Evolutionary conservation across 768 basidiomycete species (phyloP).

Genomic region (Pulveroboletus sp.): DNA sequence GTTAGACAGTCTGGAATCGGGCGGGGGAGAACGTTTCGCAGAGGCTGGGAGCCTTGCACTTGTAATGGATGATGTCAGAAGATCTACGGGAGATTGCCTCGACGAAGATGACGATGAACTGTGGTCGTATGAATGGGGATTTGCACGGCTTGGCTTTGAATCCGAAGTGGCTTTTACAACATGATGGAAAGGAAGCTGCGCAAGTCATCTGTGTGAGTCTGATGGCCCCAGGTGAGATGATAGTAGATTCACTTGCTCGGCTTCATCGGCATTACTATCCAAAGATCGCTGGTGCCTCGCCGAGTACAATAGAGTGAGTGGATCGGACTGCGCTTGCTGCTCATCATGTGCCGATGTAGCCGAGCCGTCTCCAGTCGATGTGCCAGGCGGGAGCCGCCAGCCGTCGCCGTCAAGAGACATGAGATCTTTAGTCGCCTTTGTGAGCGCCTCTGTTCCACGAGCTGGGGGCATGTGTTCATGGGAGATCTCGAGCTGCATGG

Average conservation of each 20-base stretch:
- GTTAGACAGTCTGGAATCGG: constrained; percentile 23
- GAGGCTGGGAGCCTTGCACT: constrained; percentile 12
- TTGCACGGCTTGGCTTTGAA: constrained; percentile 7
- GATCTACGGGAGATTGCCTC: constrained; percentile 24
- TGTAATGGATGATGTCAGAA: constrained; percentile 14
- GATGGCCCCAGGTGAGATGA: constrained; percentile 6
- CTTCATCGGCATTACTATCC: constrained; percentile 5
- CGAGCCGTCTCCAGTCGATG: constrained; percentile 11
- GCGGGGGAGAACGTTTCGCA: constrained; percentile 27
- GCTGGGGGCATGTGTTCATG: constrained; percentile 49
- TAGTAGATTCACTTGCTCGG: constrained; percentile 2
- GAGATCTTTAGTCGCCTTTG: constrained; percentile 81
- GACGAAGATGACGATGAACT: constrained; percentile 29
- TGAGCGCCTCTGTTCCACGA: constrained; percentile 60
- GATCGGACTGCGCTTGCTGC: constrained; percentile 17
- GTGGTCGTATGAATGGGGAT: constrained; percentile 11
- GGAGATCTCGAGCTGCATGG: constrained; percentile 32
- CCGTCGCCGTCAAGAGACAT: constrained; percentile 61
- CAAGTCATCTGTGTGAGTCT: constrained; percentile 8
- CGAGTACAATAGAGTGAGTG: constrained; percentile 17
- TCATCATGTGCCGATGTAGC: constrained; percentile 11
- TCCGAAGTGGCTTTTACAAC: constrained; percentile 8
- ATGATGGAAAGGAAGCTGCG: constrained; percentile 18
- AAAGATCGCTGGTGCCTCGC: constrained; percentile 16
- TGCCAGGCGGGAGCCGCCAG: constrained; percentile 33